phyloP scores from a whole-genome alignment of 106 monocot species.

The Alisma plantagoaquatica region DNA sequence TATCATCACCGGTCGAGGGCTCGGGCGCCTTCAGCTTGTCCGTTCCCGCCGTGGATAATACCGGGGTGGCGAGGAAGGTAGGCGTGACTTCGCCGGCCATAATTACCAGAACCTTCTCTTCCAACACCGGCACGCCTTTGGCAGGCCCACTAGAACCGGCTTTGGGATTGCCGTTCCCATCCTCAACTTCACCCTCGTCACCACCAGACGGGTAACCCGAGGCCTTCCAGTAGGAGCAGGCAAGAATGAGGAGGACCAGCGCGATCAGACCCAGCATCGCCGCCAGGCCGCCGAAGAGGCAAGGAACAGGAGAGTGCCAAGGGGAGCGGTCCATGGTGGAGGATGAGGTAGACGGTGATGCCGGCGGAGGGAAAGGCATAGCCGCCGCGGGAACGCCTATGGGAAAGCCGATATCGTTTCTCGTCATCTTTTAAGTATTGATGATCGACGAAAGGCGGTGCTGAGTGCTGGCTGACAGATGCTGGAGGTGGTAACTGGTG shows the following conservation, averaged over 20 bases:
- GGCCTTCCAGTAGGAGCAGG: slow-evolving; percentile 24
- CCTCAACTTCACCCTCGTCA: neutral
- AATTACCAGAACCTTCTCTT: slow-evolving; percentile 14
- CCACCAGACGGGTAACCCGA: slow-evolving; percentile 5
- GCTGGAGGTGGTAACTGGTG: no score
- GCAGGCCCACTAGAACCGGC: neutral
- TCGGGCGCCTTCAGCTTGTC: no score
- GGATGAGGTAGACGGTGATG: no score
- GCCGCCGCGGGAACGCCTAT: no score
- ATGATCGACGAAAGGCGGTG: no score
- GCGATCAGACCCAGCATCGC: slow-evolving; percentile 22
- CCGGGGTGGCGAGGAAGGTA: slow-evolving; percentile 21
- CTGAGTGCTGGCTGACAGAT: no score
- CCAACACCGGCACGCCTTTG: neutral
- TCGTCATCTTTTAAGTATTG: no score
- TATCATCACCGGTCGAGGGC: no score
- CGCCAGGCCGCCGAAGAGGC: slow-evolving; percentile 23
- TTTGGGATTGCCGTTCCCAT: slow-evolving; percentile 11
- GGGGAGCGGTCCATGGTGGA: no score
- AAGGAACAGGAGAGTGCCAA: slow-evolving; percentile 18
- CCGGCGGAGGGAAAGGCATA: no score
- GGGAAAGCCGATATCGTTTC: no score
- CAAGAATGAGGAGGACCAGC: slow-evolving; percentile 19
- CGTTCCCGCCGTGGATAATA: no score
- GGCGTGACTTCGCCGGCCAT: slow-evolving; percentile 20